A percentile compares a stretch with the other conserved stretches of the same genome.
Evolutionary conservation across 106 monocot genomes (phyloP).

Genomic region (Allium sativum): DNA sequence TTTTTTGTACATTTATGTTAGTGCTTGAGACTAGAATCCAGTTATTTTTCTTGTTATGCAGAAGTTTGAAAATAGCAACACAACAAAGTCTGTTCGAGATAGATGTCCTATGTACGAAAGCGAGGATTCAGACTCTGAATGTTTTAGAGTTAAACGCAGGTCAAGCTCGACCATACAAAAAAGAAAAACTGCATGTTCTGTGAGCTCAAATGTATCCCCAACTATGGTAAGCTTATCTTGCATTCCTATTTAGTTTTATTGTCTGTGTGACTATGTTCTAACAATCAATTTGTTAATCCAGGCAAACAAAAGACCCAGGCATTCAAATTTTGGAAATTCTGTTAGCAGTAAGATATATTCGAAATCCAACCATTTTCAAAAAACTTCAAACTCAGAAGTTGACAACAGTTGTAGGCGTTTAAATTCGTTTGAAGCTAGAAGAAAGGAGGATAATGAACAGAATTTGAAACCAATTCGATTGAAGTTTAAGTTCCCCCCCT

Average conservation of each 20-base stretch:
- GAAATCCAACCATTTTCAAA: no score
- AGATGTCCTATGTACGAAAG: constrained; percentile 12
- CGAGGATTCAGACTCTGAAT: constrained; percentile 54
- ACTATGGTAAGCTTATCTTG: not conserved
- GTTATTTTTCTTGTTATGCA: not conserved
- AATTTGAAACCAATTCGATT: no score
- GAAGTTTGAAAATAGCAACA: not conserved
- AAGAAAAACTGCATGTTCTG: not conserved
- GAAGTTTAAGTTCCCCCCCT: no score
- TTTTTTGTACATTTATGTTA: not conserved
- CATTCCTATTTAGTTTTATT: not conserved
- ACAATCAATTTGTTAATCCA: no score
- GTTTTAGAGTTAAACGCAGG: constrained; percentile 53
- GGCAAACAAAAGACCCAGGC: no score
- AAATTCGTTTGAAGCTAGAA: no score
- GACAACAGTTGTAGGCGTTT: no score
- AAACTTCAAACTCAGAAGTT: no score
- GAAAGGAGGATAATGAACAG: no score
- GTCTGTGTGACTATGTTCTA: no score
- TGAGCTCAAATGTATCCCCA: constrained; percentile 1
- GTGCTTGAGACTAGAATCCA: not conserved
- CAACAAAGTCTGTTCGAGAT: constrained; percentile 1
- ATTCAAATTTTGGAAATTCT: no score
- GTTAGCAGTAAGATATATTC: no score
- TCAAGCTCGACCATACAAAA: constrained; percentile 11